Percentiles rank a stretch among this genome's conserved stretches.
phyloP scores from a whole-genome alignment of 2,329 filamentous ascomycete genomes.

The Sporothrix luriei region DNA sequence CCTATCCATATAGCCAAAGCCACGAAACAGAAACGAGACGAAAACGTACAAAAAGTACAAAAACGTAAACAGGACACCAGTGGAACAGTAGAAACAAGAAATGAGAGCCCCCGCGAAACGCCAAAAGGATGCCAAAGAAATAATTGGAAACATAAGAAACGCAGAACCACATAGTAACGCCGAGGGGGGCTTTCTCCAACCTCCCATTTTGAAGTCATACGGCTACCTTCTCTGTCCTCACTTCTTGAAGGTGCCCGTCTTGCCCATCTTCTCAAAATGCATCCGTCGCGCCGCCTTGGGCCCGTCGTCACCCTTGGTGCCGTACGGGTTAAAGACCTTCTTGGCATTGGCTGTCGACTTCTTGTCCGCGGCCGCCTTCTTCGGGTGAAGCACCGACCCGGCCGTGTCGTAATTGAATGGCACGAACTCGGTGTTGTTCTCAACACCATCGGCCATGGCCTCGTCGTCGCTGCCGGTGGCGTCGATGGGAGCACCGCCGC shows the following conservation, averaged over 20 bases:
- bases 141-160: not conserved
- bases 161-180: conserved; percentile 16
- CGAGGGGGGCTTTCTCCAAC: not conserved
- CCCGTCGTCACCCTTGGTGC: conserved; percentile 39
- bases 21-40: not conserved
- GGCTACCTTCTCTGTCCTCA: not conserved
- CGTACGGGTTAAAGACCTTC: conserved; percentile 44
- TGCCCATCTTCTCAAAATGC: conserved; percentile 42
- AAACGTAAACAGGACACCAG: conserved; percentile 1
- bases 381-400: conserved; percentile 41
- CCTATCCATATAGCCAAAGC: conserved; percentile 28
- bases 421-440: conserved; percentile 38
- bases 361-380: conserved; percentile 32
- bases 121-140: conserved; percentile 17
- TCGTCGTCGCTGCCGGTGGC: conserved; percentile 35
- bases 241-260: conserved; percentile 49
- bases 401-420: conserved; percentile 47
- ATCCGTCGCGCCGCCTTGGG: conserved; percentile 42
- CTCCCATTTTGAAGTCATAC: not conserved
- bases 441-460: conserved; percentile 34
- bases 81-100: not conserved
- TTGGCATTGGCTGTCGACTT: conserved; percentile 34
- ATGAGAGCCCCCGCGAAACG: not conserved
- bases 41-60: conserved; percentile 4
- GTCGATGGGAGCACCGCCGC: conserved; percentile 47